Conservation (phyloP, 2,329 filamentous ascomycete genomes). For the Hypocreales sp. region DNA sequence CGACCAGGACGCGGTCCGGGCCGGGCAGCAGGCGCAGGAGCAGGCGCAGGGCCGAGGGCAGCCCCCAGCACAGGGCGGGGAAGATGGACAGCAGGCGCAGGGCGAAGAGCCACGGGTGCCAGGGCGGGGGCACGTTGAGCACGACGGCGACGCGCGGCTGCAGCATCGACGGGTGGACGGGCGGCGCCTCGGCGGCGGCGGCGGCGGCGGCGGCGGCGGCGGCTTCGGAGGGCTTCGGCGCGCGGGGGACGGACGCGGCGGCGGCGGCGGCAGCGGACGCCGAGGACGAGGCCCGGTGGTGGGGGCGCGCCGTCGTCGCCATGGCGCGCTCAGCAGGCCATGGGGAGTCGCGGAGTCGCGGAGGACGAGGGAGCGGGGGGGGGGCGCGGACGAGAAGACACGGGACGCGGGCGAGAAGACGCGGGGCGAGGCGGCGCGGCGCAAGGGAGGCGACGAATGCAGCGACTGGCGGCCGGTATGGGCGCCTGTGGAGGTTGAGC, state of each 20-base stretch:
- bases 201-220: background rate
- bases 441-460: no score
- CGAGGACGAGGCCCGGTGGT: conserved; percentile 7
- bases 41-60: conserved; percentile 53
- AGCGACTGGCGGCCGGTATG: no score
- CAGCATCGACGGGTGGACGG: conserved; percentile 30
- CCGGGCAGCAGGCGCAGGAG: conserved; percentile 43
- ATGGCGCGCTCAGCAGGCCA: conserved; percentile 8
- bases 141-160: conserved; percentile 69
- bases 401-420: background rate
- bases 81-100: conserved; percentile 57
- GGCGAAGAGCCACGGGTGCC: conserved; percentile 59
- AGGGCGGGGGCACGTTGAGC: conserved; percentile 54
- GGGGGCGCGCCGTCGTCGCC: conserved; percentile 8
- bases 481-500: no score
- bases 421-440: no score
- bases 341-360: no score
- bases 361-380: no score
- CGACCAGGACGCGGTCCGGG: conserved; percentile 13
- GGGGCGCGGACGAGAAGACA: background rate
- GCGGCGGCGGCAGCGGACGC: conserved; percentile 1
- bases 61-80: conserved; percentile 57
- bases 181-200: conserved; percentile 2
- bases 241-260: background rate
- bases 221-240: background rate